Base-by-base conservation (phyloP, 306 rosid genomes). In the Vigna reflexopilosa region DNA sequence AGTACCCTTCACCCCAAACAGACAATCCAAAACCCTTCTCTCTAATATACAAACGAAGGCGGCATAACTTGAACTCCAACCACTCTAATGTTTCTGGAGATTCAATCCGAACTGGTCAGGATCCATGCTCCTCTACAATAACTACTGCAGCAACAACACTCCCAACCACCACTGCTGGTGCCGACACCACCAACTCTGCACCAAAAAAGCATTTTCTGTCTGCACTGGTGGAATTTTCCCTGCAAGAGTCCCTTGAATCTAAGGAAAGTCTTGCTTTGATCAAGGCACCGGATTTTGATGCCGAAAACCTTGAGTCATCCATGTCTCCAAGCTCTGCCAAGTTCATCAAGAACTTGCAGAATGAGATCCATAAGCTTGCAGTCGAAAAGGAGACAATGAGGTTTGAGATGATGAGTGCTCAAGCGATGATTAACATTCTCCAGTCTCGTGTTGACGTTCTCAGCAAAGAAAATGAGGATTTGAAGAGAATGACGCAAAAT, bases 321-420 rank as follows among this genome's bases (percentile, higher is more conserved):
- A 70, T 91, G 72, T 97, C 93, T 69, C 91, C 98, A 1, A 85
- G 85, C 83, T 90, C 90, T 36, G 64, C 79, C 73, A 91, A 96
- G 70, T 86, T 87, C 85, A 87, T 96, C 80, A 88, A 85, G 32
- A 81, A 88, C 42, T 38, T 96, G 91, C 93, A 91, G 81, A 70
- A 62, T 12, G 98, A 96, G 82, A 85, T 87, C 16, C 96, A 81
- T 81, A 89, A 86, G 81, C 79, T 90, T 19, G 57, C 90, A 1
- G 83, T 88, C 30, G 99, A 96, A 80, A 89, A 87, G 83, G 98
- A 96, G 85, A 83, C 93, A 0, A 72, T 90, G 87, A 93, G 85
- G 84, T 93, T 96, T 34, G 99, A 96, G 84, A 81, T 91, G 88
- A 90, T 85, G 88, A 96, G 99, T 9, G 89, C 98, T 36, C 97